A percentile compares a stretch with the other conserved stretches of the same genome.
These are phyloP conservation scores for Tylopilus subfusipes DNA, from an alignment of 768 basidiomycete genomes.

Conservation along the genomic window DNA sequence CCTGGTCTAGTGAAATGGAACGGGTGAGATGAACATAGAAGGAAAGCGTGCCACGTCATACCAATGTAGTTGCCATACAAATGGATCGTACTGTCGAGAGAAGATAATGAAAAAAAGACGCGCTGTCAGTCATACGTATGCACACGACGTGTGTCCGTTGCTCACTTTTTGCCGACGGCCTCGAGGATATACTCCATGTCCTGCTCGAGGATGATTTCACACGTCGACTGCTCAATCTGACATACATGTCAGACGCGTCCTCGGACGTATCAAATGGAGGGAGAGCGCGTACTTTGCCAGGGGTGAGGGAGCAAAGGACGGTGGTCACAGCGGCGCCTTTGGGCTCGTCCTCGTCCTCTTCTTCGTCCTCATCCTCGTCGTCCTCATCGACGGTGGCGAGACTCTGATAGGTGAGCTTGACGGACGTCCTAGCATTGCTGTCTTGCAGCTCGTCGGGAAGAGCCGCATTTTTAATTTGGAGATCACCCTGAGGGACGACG, in stretches of 20 bases:
- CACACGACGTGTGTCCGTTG: background rate
- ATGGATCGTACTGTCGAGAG: slow-evolving; percentile 68
- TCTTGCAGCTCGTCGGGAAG: slow-evolving; percentile 72
- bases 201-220: slow-evolving; percentile 68
- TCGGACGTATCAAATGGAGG: background rate
- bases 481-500: slow-evolving; percentile 59
- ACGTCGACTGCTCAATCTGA: slow-evolving; percentile 73
- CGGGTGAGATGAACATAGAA: background rate
- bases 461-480: slow-evolving; percentile 80
- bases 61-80: slow-evolving; percentile 85
- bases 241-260: slow-evolving; percentile 7
- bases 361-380: slow-evolving; percentile 43
- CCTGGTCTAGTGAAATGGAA: slow-evolving; percentile 46
- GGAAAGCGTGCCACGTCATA: slow-evolving; percentile 24
- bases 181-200: slow-evolving; percentile 66
- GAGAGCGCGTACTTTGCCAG: slow-evolving; percentile 60
- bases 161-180: slow-evolving; percentile 79
- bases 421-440: slow-evolving; percentile 53
- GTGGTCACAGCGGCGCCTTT: slow-evolving; percentile 44
- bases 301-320: slow-evolving; percentile 74
- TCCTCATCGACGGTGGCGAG: slow-evolving; percentile 36
- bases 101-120: background rate
- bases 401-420: slow-evolving; percentile 60
- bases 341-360: slow-evolving; percentile 39
- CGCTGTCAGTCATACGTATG: slow-evolving; percentile 5